phyloP scores from a whole-genome alignment of 2,329 filamentous ascomycete genomes.

The Hymenoscyphus infarciens region DNA sequence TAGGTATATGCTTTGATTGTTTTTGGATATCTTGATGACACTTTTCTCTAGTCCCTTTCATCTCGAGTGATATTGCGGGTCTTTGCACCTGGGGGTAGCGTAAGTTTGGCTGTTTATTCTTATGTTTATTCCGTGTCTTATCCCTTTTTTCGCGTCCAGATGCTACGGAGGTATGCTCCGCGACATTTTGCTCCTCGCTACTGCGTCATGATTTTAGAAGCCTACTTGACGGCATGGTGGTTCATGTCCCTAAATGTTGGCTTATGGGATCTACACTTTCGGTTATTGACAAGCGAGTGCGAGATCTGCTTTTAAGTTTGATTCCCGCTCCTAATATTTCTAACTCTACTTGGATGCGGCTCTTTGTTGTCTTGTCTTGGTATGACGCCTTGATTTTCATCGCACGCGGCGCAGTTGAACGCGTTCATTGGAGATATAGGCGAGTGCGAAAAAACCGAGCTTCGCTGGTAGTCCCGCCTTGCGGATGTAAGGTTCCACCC shows the following conservation, averaged over 20 bases:
- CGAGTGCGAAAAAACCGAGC: neutral
- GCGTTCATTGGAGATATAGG: neutral
- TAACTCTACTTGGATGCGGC: too few species aligned
- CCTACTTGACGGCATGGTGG: too few species aligned
- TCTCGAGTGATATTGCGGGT: neutral
- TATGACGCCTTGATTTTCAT: neutral
- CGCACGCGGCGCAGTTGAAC: neutral
- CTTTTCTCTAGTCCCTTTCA: neutral
- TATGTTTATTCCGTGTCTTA: too few species aligned
- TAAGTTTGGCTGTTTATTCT: neutral
- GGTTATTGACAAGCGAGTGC: neutral
- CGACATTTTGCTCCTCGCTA: too few species aligned
- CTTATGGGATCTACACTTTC: too few species aligned
- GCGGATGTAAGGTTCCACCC: neutral
- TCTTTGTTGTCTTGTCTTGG: neutral
- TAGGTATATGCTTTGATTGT: conserved; percentile 7
- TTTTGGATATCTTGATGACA: neutral
- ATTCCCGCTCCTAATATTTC: neutral
- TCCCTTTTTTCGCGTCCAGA: too few species aligned
- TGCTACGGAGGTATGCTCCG: too few species aligned
- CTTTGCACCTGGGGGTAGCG: neutral
- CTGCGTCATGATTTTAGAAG: too few species aligned
- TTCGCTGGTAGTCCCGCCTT: neutral
- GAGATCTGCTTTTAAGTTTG: neutral
- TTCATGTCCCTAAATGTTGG: too few species aligned